These are phyloP conservation scores for Bryoerythrophyllum caledonicum DNA, from an alignment of 225 moss, liverwort and hornwort genomes.

Conservation along the genomic window DNA sequence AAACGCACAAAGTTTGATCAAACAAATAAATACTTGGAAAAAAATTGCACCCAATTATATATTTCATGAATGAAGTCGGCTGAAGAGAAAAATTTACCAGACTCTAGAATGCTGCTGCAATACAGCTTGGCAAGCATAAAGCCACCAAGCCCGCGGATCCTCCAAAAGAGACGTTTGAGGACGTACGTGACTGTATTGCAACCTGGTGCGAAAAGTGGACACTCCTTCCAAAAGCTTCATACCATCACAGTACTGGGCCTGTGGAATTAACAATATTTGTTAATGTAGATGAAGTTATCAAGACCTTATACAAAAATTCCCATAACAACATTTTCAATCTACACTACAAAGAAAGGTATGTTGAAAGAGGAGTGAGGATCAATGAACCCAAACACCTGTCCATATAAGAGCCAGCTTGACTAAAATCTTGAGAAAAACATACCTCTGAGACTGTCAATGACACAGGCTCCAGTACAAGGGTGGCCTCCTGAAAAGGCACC, in stretches of 20 bases:
- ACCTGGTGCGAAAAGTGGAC: slow-evolving; percentile 74
- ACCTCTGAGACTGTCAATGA: slow-evolving; percentile 90
- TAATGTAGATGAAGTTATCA: slow-evolving; percentile 1
- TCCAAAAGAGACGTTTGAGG: slow-evolving; percentile 73
- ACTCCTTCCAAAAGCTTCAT: slow-evolving; percentile 97
- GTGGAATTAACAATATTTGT: slow-evolving; percentile 18
- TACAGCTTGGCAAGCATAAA: slow-evolving; percentile 91
- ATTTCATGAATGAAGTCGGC: slow-evolving; percentile 1
- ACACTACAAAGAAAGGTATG: slow-evolving; percentile 15
- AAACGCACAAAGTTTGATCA: slow-evolving; percentile 15
- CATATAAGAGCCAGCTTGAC: slow-evolving; percentile 13
- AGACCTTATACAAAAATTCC: background rate
- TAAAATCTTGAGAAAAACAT: slow-evolving; percentile 14
- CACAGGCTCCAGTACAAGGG: slow-evolving; percentile 81
- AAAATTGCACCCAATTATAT: background rate
- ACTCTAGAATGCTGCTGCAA: slow-evolving; percentile 93
- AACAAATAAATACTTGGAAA: background rate
- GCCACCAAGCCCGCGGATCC: slow-evolving; percentile 86
- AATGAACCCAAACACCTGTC: slow-evolving; percentile 4
- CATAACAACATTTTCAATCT: background rate
- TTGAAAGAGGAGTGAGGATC: slow-evolving; percentile 5
- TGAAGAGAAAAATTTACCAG: slow-evolving; percentile 58
- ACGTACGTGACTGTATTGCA: slow-evolving; percentile 89
- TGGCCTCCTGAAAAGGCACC: slow-evolving; percentile 84
- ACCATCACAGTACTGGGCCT: slow-evolving; percentile 98